Conservation (phyloP, 257 asterid genomes). For the Eustoma russellianum region DNA sequence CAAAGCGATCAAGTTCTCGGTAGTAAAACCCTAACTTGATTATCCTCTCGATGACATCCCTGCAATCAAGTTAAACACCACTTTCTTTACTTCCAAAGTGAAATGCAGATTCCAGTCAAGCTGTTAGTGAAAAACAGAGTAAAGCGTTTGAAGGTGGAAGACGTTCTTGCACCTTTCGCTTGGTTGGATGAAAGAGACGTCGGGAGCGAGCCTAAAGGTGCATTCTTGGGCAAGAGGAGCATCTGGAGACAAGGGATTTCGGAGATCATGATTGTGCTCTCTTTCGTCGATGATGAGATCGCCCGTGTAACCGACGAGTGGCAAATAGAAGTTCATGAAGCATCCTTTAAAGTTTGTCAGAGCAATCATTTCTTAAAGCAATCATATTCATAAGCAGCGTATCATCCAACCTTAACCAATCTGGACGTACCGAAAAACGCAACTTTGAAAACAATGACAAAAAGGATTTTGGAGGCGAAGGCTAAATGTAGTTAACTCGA, state of each 20-base stretch:
- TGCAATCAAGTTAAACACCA: conserved; percentile 24
- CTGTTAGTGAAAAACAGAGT: too few relatives aligned
- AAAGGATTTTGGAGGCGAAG: too few relatives aligned
- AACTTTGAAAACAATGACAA: too few relatives aligned
- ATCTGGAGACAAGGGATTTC: conserved; percentile 40
- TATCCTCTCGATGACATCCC: conserved; percentile 83
- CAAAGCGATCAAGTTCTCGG: conserved; percentile 87
- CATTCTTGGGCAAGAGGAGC: conserved; percentile 62
- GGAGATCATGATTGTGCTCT: conserved; percentile 40
- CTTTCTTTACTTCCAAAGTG: neutral
- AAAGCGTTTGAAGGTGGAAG: too few relatives aligned
- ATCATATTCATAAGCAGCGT: too few relatives aligned
- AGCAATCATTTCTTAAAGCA: too few relatives aligned
- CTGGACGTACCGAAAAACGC: too few relatives aligned
- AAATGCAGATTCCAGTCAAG: neutral
- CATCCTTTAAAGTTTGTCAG: conserved; percentile 29
- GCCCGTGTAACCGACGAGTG: conserved; percentile 92
- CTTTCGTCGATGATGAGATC: conserved; percentile 87
- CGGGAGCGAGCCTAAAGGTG: conserved; percentile 86
- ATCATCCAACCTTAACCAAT: too few relatives aligned
- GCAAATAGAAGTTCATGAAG: conserved; percentile 86
- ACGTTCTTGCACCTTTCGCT: conserved; percentile 50
- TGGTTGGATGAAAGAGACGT: conserved; percentile 70
- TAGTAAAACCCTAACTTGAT: conserved; percentile 86
- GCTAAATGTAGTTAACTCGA: too few relatives aligned